Base-by-base conservation (phyloP, 129 eudicot genomes). In the Escallonia herrerae region DNA sequence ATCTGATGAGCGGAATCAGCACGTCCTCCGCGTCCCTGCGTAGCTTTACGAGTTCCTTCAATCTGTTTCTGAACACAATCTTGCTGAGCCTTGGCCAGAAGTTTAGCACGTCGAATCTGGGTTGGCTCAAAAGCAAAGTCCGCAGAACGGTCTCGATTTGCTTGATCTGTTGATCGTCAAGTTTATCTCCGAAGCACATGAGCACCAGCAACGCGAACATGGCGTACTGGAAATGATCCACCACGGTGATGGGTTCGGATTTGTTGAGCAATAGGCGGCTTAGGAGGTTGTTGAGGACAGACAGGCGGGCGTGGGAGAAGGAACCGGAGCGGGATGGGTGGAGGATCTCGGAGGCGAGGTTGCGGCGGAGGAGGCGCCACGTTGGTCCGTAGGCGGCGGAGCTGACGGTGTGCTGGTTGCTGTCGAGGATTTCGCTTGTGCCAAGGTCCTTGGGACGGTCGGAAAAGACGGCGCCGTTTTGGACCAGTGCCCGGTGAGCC, bases 181-280 rank as follows among this genome's bases (percentile, higher is more conserved):
- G n/a, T 15, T 58, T 73, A 8, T 57, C 65, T 3, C 83, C 76
- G 14, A 78, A 78, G 9, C 83, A 73, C 75, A 78, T 73, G 53
- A 49, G 9, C 22, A 59, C 53, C 38, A 78, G 13, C 47, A 72
- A 12, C 4, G 72, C 13, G 39, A 73, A 73, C 68, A 78, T 8
- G 48, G 79, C 62, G 9, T 58, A 13, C 3, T 49, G 70, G 4
- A 68, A 57, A 40, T 74, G 72, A 15, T 74, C 43, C 57, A 5
- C 12, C 33, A 13, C 49, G 14, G 58, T 42, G 22, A 44, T 61
- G 5, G 68, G 46, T 0, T 65, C 63, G 1, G 68, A 72, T 7
- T 73, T 74, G 15, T 66, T 56, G 8, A 63, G 48, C 1, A 65
- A 40, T 0, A 56, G 66, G 7, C 40, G 70, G 14, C 10, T 13